phyloP scores from a whole-genome alignment of 2,329 filamentous ascomycete genomes.

The Hortaea sp. region DNA sequence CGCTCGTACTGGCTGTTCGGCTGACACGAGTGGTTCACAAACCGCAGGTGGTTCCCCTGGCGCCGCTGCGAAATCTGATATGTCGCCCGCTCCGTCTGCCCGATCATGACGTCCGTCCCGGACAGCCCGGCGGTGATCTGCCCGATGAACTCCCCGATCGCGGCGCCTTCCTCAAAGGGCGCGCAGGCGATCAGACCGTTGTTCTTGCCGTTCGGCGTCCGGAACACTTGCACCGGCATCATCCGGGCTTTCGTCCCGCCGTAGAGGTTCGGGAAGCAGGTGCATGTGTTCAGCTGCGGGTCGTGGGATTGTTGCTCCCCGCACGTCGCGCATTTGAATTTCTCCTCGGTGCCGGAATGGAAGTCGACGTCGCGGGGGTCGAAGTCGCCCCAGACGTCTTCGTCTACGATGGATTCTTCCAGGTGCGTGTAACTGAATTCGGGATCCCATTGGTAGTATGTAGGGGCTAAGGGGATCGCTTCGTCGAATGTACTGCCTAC shows the following conservation, averaged over 20 bases:
- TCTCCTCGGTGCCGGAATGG: neutral
- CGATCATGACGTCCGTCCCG: constrained; percentile 45
- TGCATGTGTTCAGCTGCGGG: constrained; percentile 38
- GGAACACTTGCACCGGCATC: constrained; percentile 43
- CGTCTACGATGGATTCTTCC: constrained; percentile 41
- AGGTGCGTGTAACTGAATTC: constrained; percentile 41
- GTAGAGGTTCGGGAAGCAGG: constrained; percentile 45
- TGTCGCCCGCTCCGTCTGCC: constrained; percentile 31
- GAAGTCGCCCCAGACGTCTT: constrained; percentile 37
- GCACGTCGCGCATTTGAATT: constrained; percentile 36
- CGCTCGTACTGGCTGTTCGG: constrained; percentile 48
- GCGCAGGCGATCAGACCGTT: constrained; percentile 42
- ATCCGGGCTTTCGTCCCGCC: constrained; percentile 32
- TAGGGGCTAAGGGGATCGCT: constrained; percentile 35
- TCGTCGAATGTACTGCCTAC: constrained; percentile 32
- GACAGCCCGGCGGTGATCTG: constrained; percentile 43
- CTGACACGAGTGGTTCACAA: constrained; percentile 50
- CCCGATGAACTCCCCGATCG: constrained; percentile 48
- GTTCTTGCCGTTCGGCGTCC: constrained; percentile 43
- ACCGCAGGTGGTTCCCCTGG: constrained; percentile 48
- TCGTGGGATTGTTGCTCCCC: constrained; percentile 42
- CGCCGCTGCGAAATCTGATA: constrained; percentile 52
- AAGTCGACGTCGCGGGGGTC: constrained; percentile 38
- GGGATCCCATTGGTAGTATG: constrained; percentile 39
- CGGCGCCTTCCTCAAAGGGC: constrained; percentile 42